These are phyloP conservation scores for Abelmoschus esculentus DNA, from an alignment of 345 rosid genomes.

Conservation along the genomic window DNA sequence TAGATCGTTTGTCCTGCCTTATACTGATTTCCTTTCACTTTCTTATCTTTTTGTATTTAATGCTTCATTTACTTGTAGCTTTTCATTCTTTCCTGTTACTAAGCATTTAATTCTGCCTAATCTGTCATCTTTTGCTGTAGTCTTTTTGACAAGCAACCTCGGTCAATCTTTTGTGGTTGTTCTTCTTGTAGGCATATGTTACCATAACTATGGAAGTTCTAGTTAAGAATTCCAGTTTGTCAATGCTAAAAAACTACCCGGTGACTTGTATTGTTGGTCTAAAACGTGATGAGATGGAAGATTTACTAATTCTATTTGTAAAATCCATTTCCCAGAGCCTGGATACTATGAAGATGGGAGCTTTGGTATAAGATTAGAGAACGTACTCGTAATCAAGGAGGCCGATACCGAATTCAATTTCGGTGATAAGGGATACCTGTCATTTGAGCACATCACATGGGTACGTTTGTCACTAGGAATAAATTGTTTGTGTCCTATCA, in stretches of 20 bases:
- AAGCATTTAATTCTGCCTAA: neutral
- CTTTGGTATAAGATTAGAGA: slow-evolving; percentile 95
- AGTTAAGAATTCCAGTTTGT: no score
- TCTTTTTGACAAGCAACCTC: neutral
- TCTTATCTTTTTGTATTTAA: neutral
- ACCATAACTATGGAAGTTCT: neutral
- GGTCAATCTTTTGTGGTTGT: neutral
- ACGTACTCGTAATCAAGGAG: slow-evolving; percentile 74
- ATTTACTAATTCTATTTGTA: neutral
- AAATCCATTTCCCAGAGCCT: slow-evolving; percentile 50
- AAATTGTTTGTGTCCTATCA: neutral
- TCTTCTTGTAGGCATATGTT: neutral
- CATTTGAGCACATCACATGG: slow-evolving; percentile 97
- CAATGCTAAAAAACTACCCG: neutral
- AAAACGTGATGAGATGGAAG: neutral
- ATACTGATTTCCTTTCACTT: neutral
- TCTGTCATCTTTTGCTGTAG: neutral
- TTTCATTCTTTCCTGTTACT: neutral
- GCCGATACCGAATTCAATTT: slow-evolving; percentile 75
- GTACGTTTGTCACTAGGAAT: slow-evolving; percentile 30
- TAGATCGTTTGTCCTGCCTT: slow-evolving; percentile 11
- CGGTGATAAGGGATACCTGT: slow-evolving; percentile 82
- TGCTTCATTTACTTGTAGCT: neutral
- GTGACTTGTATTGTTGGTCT: neutral
- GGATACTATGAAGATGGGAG: slow-evolving; percentile 92